Evolutionary conservation across 2,329 filamentous ascomycete genomes (phyloP).

Genomic region (Bimuria novae-zelandiae): DNA sequence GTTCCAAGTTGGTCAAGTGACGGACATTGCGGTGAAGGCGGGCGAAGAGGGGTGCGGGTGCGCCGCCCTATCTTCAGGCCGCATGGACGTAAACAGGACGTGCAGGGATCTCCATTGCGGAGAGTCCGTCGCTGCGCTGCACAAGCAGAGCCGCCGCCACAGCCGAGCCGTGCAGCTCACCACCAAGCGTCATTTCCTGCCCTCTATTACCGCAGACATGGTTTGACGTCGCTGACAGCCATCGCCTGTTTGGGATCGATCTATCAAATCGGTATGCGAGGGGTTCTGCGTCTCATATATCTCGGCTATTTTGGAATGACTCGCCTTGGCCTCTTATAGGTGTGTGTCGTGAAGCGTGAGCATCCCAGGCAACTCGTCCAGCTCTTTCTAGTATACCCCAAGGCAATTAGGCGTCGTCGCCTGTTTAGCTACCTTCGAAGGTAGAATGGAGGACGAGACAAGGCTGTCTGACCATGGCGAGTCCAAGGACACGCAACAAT

Average conservation of each 20-base stretch:
- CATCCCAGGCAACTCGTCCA: neutral
- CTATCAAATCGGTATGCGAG: neutral
- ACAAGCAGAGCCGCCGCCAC: slow-evolving; percentile 19
- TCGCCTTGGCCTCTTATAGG: neutral
- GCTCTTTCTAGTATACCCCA: neutral
- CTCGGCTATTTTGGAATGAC: neutral
- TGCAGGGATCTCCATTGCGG: slow-evolving; percentile 20
- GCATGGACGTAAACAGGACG: slow-evolving; percentile 19
- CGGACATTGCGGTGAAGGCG: slow-evolving; percentile 22
- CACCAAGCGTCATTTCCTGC: slow-evolving; percentile 6
- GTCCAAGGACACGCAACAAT: slow-evolving; percentile 4
- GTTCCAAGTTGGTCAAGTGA: neutral
- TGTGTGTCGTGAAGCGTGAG: neutral
- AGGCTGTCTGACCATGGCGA: slow-evolving; percentile 12
- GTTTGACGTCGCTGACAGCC: neutral
- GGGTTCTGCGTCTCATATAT: neutral
- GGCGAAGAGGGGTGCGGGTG: slow-evolving; percentile 18
- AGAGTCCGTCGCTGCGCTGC: slow-evolving; percentile 17
- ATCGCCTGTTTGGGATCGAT: neutral
- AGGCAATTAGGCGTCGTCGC: too few species aligned
- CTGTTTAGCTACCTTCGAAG: neutral
- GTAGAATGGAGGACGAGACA: neutral
- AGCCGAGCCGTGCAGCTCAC: slow-evolving; percentile 13
- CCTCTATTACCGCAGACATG: neutral
- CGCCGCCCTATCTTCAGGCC: slow-evolving; percentile 28